phyloP scores from a whole-genome alignment of 2,329 filamentous ascomycete species.

The Neonectria neomacrospora region DNA sequence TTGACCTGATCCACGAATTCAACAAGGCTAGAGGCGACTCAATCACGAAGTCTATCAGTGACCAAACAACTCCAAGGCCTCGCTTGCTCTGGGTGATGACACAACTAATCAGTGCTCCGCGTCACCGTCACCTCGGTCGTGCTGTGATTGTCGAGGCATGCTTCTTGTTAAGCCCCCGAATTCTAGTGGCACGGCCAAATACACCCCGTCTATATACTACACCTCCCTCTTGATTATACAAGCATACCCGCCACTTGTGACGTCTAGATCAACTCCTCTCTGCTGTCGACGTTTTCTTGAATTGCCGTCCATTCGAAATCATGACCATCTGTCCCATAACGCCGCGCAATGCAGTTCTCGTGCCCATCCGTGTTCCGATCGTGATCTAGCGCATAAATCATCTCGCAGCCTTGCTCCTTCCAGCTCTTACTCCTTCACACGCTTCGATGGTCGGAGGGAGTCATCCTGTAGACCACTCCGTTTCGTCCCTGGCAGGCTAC shows the following conservation, averaged over 20 bases:
- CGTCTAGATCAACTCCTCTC: conserved; percentile 32
- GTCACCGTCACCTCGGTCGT: background rate
- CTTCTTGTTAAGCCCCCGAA: background rate
- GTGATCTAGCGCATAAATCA: conserved; percentile 4
- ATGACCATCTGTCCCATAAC: conserved; percentile 25
- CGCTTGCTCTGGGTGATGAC: background rate
- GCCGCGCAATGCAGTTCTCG: conserved; percentile 26
- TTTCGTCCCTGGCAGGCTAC: conserved; percentile 91
- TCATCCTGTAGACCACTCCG: conserved; percentile 88
- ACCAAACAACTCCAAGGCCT: background rate
- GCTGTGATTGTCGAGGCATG: background rate
- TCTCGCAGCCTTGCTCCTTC: background rate
- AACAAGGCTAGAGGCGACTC: background rate
- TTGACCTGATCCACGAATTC: background rate
- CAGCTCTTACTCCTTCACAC: conserved; percentile 64
- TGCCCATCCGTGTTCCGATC: conserved; percentile 1
- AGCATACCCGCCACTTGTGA: conserved; percentile 4
- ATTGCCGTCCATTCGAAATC: conserved; percentile 16
- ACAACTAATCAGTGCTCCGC: background rate
- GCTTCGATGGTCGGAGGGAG: conserved; percentile 70
- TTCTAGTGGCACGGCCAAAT: background rate
- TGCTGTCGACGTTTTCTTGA: background rate
- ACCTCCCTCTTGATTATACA: conserved; percentile 11
- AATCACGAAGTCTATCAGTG: background rate
- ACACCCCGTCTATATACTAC: background rate